Conservation (phyloP, 2,329 filamentous ascomycete species). For the Epichloe sp. region DNA sequence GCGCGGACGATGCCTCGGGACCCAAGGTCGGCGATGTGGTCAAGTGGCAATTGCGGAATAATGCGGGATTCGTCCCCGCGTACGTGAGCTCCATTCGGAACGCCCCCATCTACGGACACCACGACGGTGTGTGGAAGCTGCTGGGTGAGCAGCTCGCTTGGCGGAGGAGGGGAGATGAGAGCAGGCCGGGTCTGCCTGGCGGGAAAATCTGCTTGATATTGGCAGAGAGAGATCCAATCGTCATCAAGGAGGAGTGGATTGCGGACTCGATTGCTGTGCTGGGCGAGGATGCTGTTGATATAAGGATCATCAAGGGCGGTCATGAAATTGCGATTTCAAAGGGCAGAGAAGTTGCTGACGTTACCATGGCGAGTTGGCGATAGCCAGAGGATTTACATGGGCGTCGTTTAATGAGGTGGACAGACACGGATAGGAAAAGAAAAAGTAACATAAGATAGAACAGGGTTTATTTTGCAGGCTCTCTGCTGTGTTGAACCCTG, state of each 20-base stretch:
- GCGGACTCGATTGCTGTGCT: slow-evolving; percentile 46
- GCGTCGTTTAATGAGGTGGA: too few species aligned
- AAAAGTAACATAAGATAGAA: too few species aligned
- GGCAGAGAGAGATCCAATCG: slow-evolving; percentile 52
- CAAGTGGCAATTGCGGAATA: slow-evolving; percentile 53
- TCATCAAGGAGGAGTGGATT: slow-evolving; percentile 49
- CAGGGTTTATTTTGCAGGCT: too few species aligned
- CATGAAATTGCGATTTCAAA: slow-evolving; percentile 58
- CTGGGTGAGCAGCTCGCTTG: slow-evolving; percentile 37
- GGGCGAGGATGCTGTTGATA: slow-evolving; percentile 41
- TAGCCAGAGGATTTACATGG: not conserved
- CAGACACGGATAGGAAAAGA: too few species aligned
- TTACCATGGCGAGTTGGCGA: slow-evolving; percentile 22
- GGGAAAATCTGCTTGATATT: slow-evolving; percentile 52
- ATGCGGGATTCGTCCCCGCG: slow-evolving; percentile 54
- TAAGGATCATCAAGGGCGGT: slow-evolving; percentile 46
- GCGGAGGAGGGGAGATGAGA: slow-evolving; percentile 23
- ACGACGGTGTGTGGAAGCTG: slow-evolving; percentile 42
- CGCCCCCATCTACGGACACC: slow-evolving; percentile 53
- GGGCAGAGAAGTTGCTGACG: slow-evolving; percentile 41
- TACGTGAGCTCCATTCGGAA: slow-evolving; percentile 60
- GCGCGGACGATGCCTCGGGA: slow-evolving; percentile 30
- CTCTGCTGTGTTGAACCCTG: too few species aligned
- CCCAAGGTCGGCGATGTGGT: slow-evolving; percentile 47
- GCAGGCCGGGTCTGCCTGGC: slow-evolving; percentile 22